Evolutionary conservation across 257 asterid species (phyloP).

Genomic region (Solanum dulcamara): DNA sequence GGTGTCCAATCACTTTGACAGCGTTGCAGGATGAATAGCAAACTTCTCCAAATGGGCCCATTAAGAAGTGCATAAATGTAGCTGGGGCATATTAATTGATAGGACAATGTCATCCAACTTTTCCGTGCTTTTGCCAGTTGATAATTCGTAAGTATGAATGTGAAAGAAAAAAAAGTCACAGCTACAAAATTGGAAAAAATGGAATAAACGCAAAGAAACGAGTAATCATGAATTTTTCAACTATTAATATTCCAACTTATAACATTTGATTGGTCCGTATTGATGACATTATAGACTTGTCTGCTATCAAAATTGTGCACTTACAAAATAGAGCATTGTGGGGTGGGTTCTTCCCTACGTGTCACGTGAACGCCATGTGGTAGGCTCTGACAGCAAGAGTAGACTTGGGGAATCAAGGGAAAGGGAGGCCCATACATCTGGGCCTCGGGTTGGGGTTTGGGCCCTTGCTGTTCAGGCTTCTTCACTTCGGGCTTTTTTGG

Average conservation of each 20-base stretch:
- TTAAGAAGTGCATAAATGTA: neutral
- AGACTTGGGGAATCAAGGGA: neutral
- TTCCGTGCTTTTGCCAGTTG: neutral
- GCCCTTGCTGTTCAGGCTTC: neutral
- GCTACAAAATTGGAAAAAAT: neutral
- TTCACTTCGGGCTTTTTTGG: constrained; percentile 16
- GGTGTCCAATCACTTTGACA: constrained; percentile 47
- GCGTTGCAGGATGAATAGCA: constrained; percentile 2
- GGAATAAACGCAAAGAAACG: neutral
- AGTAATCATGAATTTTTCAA: neutral
- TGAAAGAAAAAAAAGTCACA: neutral
- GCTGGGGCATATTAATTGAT: neutral
- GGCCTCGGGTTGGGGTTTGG: neutral
- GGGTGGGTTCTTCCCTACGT: constrained; percentile 3
- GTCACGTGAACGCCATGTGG: neutral
- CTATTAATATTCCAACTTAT: neutral
- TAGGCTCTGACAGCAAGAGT: neutral
- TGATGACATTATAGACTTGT: neutral
- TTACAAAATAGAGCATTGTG: constrained; percentile 3
- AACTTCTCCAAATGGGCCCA: neutral
- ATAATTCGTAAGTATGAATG: neutral
- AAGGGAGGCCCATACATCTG: neutral
- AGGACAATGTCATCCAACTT: neutral
- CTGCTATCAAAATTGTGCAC: neutral
- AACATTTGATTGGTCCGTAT: neutral